These are phyloP conservation scores for Cucurbita moschata DNA, from an alignment of 306 rosid species.

Conservation along the genomic window DNA sequence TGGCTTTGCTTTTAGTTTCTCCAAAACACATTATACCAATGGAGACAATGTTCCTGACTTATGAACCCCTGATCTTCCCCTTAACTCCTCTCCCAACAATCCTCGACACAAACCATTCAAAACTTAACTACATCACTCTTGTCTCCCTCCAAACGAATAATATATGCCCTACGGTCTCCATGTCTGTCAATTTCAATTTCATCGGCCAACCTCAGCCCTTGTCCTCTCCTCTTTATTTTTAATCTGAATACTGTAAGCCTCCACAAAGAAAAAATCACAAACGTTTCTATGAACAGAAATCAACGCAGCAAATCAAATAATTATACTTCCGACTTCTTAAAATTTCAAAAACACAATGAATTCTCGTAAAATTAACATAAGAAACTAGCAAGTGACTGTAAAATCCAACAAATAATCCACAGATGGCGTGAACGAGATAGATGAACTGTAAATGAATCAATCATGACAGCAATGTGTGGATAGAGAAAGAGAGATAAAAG, in stretches of 20 bases:
- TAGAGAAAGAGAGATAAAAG: neutral
- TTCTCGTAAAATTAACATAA: neutral
- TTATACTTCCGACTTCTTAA: neutral
- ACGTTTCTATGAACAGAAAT: neutral
- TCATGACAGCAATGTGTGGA: neutral
- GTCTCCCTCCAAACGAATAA: neutral
- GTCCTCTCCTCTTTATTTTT: neutral
- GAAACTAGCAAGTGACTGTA: neutral
- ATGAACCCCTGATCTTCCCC: too few species aligned
- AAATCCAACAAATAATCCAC: neutral
- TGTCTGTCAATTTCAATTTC: neutral
- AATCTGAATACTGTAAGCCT: neutral
- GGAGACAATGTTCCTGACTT: too few species aligned
- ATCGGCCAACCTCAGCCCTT: neutral
- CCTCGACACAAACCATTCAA: neutral
- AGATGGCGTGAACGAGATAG: neutral
- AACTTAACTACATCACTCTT: neutral
- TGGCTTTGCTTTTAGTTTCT: too few species aligned
- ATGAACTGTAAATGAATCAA: neutral
- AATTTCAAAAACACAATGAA: neutral
- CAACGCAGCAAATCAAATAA: neutral
- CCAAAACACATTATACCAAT: too few species aligned
- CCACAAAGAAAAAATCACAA: neutral
- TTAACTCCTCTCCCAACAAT: too few species aligned
- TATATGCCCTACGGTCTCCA: neutral